Percentiles rank a stretch among this genome's conserved stretches.
Conservation (phyloP, 148 eudicot genomes). For the Rhododendron vialii region DNA sequence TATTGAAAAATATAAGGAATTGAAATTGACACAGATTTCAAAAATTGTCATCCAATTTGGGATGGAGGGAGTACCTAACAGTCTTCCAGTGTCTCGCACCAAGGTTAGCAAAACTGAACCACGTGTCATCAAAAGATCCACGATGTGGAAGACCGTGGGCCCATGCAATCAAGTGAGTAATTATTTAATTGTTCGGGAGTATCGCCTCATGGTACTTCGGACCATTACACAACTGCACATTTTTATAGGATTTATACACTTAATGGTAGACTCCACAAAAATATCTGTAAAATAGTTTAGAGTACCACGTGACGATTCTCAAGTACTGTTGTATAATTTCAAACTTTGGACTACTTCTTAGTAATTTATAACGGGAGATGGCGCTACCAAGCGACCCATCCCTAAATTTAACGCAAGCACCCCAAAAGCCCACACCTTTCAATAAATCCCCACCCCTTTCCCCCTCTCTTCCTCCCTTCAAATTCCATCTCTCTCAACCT, state of each 20-base stretch:
- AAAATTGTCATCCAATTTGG: too few relatives aligned
- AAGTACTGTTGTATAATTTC: too few relatives aligned
- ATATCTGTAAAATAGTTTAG: too few relatives aligned
- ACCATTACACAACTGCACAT: too few relatives aligned
- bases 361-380: too few relatives aligned
- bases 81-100: neutral
- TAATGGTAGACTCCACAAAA: too few relatives aligned
- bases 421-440: neutral
- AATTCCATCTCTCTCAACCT: neutral
- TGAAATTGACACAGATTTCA: too few relatives aligned
- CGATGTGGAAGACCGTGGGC: neutral
- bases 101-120: neutral
- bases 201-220: accelerated
- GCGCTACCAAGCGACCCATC: neutral
- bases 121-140: neutral
- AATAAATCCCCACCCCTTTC: neutral
- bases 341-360: too few relatives aligned
- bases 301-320: too few relatives aligned
- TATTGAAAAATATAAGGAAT: too few relatives aligned
- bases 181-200: too few relatives aligned
- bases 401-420: neutral
- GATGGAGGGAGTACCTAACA: neutral
- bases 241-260: accelerated
- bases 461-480: neutral
- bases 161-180: neutral